Conservation (phyloP, 2,329 filamentous ascomycete species). For the Colletotrichum abscissum region DNA sequence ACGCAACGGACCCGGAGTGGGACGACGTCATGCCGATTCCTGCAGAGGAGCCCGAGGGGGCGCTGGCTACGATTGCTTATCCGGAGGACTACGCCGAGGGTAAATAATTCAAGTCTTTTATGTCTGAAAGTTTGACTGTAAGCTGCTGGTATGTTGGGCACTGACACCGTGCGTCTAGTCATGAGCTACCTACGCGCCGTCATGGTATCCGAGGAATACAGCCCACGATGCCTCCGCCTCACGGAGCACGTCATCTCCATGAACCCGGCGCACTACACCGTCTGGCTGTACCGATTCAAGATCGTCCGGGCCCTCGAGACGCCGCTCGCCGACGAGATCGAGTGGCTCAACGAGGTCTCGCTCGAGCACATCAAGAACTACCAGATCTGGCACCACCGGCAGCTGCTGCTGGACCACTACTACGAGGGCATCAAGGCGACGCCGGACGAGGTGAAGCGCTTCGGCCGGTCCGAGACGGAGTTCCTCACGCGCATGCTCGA, state of each 20-base stretch:
- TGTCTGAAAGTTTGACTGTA: neutral
- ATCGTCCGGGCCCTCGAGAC: conserved; percentile 76
- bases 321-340: conserved; percentile 77
- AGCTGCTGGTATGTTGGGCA: neutral
- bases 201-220: conserved; percentile 90
- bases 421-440: conserved; percentile 67
- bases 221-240: conserved; percentile 79
- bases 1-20: conserved; percentile 80
- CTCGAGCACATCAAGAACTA: conserved; percentile 95
- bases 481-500: conserved; percentile 86
- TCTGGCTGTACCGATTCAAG: conserved; percentile 94
- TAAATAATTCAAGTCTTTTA: conserved; percentile 46
- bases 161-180: conserved; percentile 56
- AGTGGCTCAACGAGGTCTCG: conserved; percentile 88
- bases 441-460: conserved; percentile 61
- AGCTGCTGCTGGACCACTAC: conserved; percentile 71
- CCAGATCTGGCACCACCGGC: conserved; percentile 90
- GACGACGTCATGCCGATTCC: conserved; percentile 86
- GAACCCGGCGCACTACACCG: conserved; percentile 98
- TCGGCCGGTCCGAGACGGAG: conserved; percentile 74
- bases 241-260: conserved; percentile 91
- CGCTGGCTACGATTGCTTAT: conserved; percentile 94
- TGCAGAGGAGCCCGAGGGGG: conserved; percentile 83
- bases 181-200: conserved; percentile 93
- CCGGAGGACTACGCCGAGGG: conserved; percentile 87